phyloP scores from a whole-genome alignment of 179 eudicot genomes.

The Actinidia chinensis region DNA sequence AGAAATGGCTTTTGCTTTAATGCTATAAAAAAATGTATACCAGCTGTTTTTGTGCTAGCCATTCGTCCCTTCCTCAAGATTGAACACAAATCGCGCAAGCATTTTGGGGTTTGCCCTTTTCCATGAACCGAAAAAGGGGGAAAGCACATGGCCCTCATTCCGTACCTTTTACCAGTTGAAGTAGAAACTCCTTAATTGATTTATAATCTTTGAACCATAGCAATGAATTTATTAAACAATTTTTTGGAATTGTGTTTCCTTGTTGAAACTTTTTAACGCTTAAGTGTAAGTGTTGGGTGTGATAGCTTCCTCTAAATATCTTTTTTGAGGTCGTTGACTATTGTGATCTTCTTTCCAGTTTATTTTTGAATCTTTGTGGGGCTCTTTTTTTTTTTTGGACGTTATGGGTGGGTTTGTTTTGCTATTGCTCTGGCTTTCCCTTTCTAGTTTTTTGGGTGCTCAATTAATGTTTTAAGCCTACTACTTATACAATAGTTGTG shows the following conservation, averaged over 20 bases:
- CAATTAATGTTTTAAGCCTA: background rate
- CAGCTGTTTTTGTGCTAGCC: constrained; percentile 78
- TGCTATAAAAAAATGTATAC: constrained; percentile 92
- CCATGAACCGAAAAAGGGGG: constrained; percentile 92
- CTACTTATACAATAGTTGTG: no score
- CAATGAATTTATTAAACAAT: background rate
- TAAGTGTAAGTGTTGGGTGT: background rate
- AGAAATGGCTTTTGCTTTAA: constrained; percentile 85
- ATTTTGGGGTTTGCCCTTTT: constrained; percentile 93
- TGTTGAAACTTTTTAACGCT: no score
- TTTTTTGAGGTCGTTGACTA: background rate
- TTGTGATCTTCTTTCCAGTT: background rate
- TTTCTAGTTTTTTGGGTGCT: background rate
- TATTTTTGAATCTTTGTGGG: background rate
- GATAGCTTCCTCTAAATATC: background rate
- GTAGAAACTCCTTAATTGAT: background rate
- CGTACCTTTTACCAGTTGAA: background rate
- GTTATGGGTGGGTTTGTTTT: background rate
- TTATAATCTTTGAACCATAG: background rate
- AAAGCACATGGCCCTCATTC: constrained; percentile 14
- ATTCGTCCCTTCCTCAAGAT: constrained; percentile 65
- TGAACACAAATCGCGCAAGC: constrained; percentile 84
- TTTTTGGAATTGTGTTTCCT: no score
- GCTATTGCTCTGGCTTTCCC: background rate
- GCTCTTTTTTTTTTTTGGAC: background rate